A percentile compares a stretch with the other conserved stretches of the same genome.
Conservation (phyloP, 257 asterid genomes). For the Apocynum venetum region DNA sequence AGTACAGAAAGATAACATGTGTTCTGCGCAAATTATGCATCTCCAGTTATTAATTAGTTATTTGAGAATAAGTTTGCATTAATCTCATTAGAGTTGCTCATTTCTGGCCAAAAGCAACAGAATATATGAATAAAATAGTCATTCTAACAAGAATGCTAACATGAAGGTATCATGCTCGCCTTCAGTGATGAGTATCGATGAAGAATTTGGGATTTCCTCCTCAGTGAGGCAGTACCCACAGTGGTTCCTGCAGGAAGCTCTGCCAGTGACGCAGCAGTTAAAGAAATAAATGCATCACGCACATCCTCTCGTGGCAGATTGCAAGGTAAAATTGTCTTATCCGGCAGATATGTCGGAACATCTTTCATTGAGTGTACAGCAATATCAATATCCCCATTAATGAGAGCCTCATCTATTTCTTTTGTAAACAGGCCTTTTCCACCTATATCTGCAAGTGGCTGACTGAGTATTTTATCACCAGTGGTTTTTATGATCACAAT, state of each 20-base stretch:
- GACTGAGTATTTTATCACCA: constrained; percentile 85
- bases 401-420: constrained; percentile 95
- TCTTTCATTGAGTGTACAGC: constrained; percentile 99
- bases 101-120: not conserved
- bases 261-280: constrained; percentile 65
- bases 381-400: constrained; percentile 79
- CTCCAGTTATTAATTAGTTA: not conserved
- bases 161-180: constrained; percentile 30
- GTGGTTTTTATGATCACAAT: constrained; percentile 88
- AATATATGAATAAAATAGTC: not conserved
- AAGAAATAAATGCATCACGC: constrained; percentile 88
- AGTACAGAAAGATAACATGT: not conserved
- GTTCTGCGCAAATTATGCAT: not conserved
- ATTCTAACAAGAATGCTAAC: not conserved
- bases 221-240: constrained; percentile 89
- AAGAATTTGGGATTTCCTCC: constrained; percentile 95
- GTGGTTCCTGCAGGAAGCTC: constrained; percentile 84
- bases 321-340: constrained; percentile 76
- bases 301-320: constrained; percentile 97
- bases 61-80: not conserved
- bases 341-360: constrained; percentile 93
- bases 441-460: constrained; percentile 97
- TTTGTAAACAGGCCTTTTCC: constrained; percentile 97
- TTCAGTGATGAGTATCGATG: constrained; percentile 71
- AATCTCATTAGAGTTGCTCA: not conserved